A percentile compares a stretch with the other conserved stretches of the same genome.
Conservation (phyloP, 23 red algal genomes). For the Gracilaria domingensis region DNA sequence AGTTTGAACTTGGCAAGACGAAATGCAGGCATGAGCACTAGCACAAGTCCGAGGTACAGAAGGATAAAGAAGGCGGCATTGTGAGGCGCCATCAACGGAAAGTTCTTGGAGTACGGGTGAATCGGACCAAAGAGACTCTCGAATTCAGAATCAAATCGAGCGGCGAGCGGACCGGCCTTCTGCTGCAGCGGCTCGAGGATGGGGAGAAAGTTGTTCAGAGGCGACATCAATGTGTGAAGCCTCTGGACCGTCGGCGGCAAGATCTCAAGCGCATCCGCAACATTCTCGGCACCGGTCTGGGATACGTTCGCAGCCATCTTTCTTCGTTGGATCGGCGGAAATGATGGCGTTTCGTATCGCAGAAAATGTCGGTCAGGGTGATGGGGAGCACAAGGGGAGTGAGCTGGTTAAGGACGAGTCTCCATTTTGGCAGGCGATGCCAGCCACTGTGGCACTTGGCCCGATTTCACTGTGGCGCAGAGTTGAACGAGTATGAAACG, state of each 20-base stretch:
- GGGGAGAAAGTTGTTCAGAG: conserved; percentile 10
- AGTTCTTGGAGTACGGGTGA: conserved; percentile 49
- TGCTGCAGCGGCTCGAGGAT: conserved; percentile 3
- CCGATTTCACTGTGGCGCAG: no score
- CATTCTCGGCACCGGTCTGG: neutral
- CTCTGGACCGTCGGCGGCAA: conserved; percentile 8
- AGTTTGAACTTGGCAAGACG: conserved; percentile 35
- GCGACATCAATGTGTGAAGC: neutral
- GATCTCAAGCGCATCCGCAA: neutral
- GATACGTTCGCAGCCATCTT: neutral
- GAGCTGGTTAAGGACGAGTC: no score
- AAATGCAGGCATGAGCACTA: conserved; percentile 43
- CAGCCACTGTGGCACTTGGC: no score
- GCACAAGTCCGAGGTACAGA: conserved; percentile 53
- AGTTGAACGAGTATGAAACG: neutral
- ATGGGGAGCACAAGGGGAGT: neutral
- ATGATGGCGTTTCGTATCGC: neutral
- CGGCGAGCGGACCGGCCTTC: neutral
- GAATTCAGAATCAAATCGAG: conserved; percentile 38
- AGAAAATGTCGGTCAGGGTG: neutral
- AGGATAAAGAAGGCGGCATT: conserved; percentile 47
- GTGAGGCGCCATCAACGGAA: conserved; percentile 64
- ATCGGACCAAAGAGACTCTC: conserved; percentile 45
- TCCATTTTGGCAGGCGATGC: no score
- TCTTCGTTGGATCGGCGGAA: neutral